Evolutionary conservation across 2,329 filamentous ascomycete genomes (phyloP).

Genomic region (Sarocladium brachiariae): DNA sequence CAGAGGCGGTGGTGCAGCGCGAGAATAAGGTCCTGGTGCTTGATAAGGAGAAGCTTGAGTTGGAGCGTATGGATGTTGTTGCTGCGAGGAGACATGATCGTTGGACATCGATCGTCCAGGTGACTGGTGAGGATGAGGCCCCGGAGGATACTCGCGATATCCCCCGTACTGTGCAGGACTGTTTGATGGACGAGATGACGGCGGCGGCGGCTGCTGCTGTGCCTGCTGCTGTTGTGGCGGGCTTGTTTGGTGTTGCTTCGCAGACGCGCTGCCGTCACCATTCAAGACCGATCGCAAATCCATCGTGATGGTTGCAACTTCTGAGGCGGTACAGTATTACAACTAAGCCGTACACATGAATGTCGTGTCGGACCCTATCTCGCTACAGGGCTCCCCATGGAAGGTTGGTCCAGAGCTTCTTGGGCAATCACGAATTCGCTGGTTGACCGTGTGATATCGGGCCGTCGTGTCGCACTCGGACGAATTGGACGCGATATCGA

Average conservation of each 20-base stretch:
- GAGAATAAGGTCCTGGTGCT: conserved; percentile 35
- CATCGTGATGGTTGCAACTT: conserved; percentile 26
- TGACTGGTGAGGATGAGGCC: conserved; percentile 41
- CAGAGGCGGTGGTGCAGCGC: conserved; percentile 36
- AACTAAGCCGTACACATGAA: not conserved
- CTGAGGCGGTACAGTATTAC: not conserved
- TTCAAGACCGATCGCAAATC: conserved; percentile 51
- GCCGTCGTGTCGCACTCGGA: not conserved
- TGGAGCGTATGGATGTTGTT: conserved; percentile 27
- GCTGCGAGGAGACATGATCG: conserved; percentile 29
- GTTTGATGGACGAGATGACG: conserved; percentile 25
- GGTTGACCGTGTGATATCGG: not conserved
- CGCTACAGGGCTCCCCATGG: not conserved
- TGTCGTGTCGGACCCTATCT: conserved; percentile 7
- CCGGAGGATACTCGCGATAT: conserved; percentile 43
- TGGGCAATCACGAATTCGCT: not conserved
- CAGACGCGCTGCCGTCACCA: conserved; percentile 27
- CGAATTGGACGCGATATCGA: conserved; percentile 3
- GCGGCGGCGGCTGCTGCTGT: conserved; percentile 23
- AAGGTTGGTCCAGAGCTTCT: not conserved
- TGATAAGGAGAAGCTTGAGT: conserved; percentile 32
- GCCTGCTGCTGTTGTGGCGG: conserved; percentile 23
- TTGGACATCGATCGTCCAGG: conserved; percentile 38
- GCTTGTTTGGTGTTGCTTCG: conserved; percentile 21
- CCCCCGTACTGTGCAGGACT: conserved; percentile 33